A percentile compares a stretch with the other conserved stretches of the same genome.
Conservation (phyloP, 2,329 filamentous ascomycete genomes). For the Stemphylium beticola region DNA sequence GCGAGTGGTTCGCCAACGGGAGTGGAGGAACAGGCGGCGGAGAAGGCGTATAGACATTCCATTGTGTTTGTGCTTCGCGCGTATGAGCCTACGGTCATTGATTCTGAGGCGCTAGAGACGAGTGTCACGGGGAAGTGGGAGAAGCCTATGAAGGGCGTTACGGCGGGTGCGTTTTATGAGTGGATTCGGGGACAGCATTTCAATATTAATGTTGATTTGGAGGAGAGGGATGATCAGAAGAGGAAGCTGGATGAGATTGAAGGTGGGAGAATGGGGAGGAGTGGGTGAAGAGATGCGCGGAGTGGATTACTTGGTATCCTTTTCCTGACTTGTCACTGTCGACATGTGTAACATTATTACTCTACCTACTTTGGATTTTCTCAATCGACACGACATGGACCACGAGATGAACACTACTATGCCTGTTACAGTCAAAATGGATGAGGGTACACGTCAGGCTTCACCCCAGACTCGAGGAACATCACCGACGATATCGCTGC, state of each 20-base stretch:
- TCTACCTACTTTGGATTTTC: too few relatives aligned
- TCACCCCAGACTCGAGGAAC: too few relatives aligned
- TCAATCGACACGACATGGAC: too few relatives aligned
- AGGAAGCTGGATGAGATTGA: background rate
- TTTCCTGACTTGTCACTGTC: background rate
- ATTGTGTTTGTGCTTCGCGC: constrained; percentile 48
- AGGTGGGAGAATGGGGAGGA: background rate
- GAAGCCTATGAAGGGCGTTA: constrained; percentile 31
- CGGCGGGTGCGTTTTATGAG: constrained; percentile 41
- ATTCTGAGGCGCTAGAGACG: constrained; percentile 37
- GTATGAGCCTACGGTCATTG: constrained; percentile 34
- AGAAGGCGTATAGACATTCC: constrained; percentile 38
- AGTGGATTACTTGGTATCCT: background rate
- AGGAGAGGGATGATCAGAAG: constrained; percentile 44
- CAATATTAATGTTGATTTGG: constrained; percentile 45
- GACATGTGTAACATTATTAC: too few relatives aligned
- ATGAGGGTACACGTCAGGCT: background rate
- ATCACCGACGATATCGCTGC: too few relatives aligned
- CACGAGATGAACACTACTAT: too few relatives aligned
- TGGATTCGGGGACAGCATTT: constrained; percentile 41
- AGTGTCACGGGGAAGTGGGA: constrained; percentile 38
- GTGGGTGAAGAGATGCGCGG: background rate
- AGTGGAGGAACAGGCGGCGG: background rate
- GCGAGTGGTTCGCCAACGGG: background rate
- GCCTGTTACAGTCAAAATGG: background rate